A percentile compares a stretch with the other conserved stretches of the same genome.
Conservation (phyloP, 305 asterid genomes). For the Solanum hybrid region DNA sequence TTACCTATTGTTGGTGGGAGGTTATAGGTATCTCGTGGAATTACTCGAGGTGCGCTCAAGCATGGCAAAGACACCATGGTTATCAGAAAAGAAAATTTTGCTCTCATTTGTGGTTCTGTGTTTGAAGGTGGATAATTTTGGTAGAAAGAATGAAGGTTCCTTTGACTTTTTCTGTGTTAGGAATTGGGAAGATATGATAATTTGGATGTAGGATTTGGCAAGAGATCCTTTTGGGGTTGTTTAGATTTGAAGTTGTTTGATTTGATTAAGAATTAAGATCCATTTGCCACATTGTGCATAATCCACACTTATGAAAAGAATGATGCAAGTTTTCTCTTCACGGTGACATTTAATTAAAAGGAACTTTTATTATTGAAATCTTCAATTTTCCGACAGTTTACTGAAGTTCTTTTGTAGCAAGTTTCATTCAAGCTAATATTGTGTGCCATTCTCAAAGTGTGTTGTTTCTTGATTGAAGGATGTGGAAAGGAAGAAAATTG, state of each 20-base stretch:
- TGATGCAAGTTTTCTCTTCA: background rate
- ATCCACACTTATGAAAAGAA: background rate
- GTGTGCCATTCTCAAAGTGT: background rate
- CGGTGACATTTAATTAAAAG: background rate
- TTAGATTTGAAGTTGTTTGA: background rate
- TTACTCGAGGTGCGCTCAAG: background rate
- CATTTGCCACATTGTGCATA: background rate
- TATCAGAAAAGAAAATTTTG: background rate
- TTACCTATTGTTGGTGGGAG: background rate
- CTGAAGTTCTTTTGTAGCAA: background rate
- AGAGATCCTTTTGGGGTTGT: background rate
- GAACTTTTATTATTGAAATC: background rate
- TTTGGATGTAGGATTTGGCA: background rate
- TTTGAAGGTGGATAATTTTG: background rate
- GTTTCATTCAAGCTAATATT: background rate
- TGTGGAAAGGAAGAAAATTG: conserved; percentile 39
- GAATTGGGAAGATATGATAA: background rate
- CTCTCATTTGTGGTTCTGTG: background rate
- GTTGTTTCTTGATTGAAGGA: conserved; percentile 33
- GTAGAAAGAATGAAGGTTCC: background rate
- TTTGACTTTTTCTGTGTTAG: background rate
- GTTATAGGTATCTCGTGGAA: background rate
- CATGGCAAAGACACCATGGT: background rate
- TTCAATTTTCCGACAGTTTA: background rate
- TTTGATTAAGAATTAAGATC: background rate